Conservation (phyloP, 169 alveolate genomes). For the Cyclospora cayetanensis region DNA sequence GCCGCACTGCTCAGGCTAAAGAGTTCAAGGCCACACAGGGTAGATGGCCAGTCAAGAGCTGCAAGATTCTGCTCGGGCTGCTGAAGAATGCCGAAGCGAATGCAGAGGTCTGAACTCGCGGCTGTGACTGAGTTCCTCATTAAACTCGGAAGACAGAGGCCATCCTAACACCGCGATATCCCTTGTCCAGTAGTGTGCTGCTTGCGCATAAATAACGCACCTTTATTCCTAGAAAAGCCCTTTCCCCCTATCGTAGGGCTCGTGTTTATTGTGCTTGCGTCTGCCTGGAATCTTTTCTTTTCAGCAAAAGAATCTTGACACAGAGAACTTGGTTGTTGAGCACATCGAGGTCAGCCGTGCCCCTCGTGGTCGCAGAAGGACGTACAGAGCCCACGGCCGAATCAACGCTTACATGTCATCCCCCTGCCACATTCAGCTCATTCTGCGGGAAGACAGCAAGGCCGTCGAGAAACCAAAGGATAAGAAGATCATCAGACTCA, state of each 20-base stretch:
- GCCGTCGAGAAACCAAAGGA: constrained; percentile 82
- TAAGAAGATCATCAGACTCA: constrained; percentile 80
- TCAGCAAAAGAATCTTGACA: constrained; percentile 91
- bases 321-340: constrained; percentile 89
- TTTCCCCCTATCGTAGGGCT: no score
- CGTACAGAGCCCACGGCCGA: constrained; percentile 99
- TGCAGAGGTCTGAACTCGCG: constrained; percentile 96
- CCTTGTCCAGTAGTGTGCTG: no score
- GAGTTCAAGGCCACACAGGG: constrained; percentile 96
- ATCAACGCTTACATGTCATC: constrained; percentile 92
- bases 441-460: constrained; percentile 87
- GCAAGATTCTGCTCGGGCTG: constrained; percentile 91
- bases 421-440: constrained; percentile 92
- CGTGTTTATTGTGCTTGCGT: no score
- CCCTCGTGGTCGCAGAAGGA: constrained; percentile 97
- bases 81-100: constrained; percentile 95
- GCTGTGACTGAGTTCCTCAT: no score
- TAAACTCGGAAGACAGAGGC: no score
- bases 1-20: constrained; percentile 98
- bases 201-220: no score
- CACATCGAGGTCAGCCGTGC: constrained; percentile 97
- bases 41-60: constrained; percentile 98
- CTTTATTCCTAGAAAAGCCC: no score
- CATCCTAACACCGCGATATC: no score
- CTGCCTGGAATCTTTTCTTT: constrained; percentile 61